phyloP scores from a whole-genome alignment of 2,329 filamentous ascomycete species.

The Epichloe scottii region DNA sequence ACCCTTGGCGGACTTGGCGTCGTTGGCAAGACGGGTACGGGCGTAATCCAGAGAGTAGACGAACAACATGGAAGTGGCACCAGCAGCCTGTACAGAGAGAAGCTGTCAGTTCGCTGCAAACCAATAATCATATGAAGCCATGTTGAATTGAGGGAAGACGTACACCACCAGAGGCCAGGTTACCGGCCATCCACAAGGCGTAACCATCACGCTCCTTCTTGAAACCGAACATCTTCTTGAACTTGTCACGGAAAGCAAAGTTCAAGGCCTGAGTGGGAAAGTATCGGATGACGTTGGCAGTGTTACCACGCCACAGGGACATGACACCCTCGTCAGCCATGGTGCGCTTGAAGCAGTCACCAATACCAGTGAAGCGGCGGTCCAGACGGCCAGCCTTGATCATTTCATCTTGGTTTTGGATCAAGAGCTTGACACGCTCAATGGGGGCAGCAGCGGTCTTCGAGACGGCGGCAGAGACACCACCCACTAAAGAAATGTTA shows the following conservation, averaged over 20 bases:
- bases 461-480: slow-evolving; percentile 99
- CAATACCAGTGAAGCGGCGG: slow-evolving; percentile 89
- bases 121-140: neutral
- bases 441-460: slow-evolving; percentile 99
- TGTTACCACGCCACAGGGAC: slow-evolving; percentile 99
- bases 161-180: slow-evolving; percentile 99
- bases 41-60: slow-evolving; percentile 99
- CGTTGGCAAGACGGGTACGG: slow-evolving; percentile 99
- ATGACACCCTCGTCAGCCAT: slow-evolving; percentile 82
- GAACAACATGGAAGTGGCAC: slow-evolving; percentile 99
- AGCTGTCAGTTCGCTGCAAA: slow-evolving; percentile 4
- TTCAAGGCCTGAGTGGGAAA: slow-evolving; percentile 99
- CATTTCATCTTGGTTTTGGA: slow-evolving; percentile 99
- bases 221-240: slow-evolving; percentile 99
- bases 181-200: slow-evolving; percentile 97
- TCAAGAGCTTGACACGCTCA: slow-evolving; percentile 99
- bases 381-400: slow-evolving; percentile 96
- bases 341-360: slow-evolving; percentile 92
- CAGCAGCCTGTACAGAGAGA: slow-evolving; percentile 54
- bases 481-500: slow-evolving; percentile 62
- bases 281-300: slow-evolving; percentile 99
- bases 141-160: slow-evolving; percentile 25
- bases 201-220: slow-evolving; percentile 99
- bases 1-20: slow-evolving; percentile 95
- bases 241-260: slow-evolving; percentile 99